These are phyloP conservation scores for Aspergillus kassunensis DNA, from an alignment of 495 filamentous ascomycete species.

Conservation along the genomic window DNA sequence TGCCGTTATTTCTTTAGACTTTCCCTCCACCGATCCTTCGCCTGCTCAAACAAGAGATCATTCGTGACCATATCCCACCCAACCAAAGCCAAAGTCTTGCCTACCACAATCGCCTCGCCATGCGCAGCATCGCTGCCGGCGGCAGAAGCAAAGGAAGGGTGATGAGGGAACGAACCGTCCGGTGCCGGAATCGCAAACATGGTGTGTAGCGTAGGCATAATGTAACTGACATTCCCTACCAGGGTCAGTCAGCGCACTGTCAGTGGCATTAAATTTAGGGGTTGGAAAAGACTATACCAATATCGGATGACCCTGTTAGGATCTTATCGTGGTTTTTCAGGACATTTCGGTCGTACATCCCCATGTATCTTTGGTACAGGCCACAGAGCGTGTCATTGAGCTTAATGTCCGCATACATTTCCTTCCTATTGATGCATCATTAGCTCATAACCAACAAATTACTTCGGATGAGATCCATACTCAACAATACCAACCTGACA, in stretches of 20 bases:
- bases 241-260: slow-evolving; percentile 8
- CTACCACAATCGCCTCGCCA: slow-evolving; percentile 19
- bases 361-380: slow-evolving; percentile 51
- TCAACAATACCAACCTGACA: slow-evolving; percentile 48
- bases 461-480: slow-evolving; percentile 17
- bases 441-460: neutral
- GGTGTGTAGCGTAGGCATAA: slow-evolving; percentile 57
- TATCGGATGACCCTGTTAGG: slow-evolving; percentile 47
- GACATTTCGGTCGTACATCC: slow-evolving; percentile 42
- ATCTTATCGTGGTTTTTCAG: slow-evolving; percentile 45
- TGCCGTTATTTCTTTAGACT: slow-evolving; percentile 18
- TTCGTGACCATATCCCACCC: slow-evolving; percentile 39
- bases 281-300: slow-evolving; percentile 36
- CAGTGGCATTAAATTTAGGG: neutral
- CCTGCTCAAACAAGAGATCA: slow-evolving; percentile 38
- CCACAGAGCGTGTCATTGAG: slow-evolving; percentile 55
- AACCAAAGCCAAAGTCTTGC: slow-evolving; percentile 23
- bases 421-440: slow-evolving; percentile 19
- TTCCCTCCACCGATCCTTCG: slow-evolving; percentile 26
- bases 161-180: slow-evolving; percentile 51
- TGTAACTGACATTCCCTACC: slow-evolving; percentile 58
- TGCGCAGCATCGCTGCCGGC: slow-evolving; percentile 43
- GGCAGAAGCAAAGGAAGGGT: slow-evolving; percentile 53
- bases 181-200: slow-evolving; percentile 53
- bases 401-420: slow-evolving; percentile 56